These are phyloP conservation scores for Cadophora gregata DNA, from an alignment of 2,329 filamentous ascomycete genomes.

Conservation along the genomic window DNA sequence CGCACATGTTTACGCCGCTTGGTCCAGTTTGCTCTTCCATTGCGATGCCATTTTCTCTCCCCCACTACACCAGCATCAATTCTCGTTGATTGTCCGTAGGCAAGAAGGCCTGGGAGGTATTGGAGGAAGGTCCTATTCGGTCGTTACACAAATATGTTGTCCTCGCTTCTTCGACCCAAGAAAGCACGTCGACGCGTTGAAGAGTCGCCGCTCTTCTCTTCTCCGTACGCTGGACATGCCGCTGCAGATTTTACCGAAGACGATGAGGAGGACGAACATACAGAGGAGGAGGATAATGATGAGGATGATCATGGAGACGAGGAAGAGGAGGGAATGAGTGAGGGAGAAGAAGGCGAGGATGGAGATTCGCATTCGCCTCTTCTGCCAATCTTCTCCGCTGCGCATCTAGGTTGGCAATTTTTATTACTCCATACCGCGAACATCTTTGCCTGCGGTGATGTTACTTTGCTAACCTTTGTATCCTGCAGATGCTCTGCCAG, in stretches of 20 bases:
- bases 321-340: conserved; percentile 41
- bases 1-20: background rate
- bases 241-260: conserved; percentile 70
- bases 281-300: conserved; percentile 47
- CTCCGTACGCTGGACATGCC: conserved; percentile 48
- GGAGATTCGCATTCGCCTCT: conserved; percentile 54
- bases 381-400: conserved; percentile 73
- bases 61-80: background rate
- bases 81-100: conserved; percentile 12
- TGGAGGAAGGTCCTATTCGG: background rate
- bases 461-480: background rate
- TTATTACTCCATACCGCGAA: conserved; percentile 34
- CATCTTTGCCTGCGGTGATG: background rate
- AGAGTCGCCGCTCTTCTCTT: conserved; percentile 44
- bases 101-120: background rate
- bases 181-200: conserved; percentile 41
- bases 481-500: conserved; percentile 75
- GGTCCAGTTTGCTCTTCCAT: conserved; percentile 17
- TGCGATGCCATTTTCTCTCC: conserved; percentile 19
- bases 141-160: conserved; percentile 41
- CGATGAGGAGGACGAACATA: conserved; percentile 53
- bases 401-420: conserved; percentile 68
- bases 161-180: conserved; percentile 45
- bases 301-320: conserved; percentile 31
- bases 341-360: conserved; percentile 47